These are phyloP conservation scores for Didymella sp. DNA, from an alignment of 2,329 filamentous ascomycete species.

Conservation along the genomic window DNA sequence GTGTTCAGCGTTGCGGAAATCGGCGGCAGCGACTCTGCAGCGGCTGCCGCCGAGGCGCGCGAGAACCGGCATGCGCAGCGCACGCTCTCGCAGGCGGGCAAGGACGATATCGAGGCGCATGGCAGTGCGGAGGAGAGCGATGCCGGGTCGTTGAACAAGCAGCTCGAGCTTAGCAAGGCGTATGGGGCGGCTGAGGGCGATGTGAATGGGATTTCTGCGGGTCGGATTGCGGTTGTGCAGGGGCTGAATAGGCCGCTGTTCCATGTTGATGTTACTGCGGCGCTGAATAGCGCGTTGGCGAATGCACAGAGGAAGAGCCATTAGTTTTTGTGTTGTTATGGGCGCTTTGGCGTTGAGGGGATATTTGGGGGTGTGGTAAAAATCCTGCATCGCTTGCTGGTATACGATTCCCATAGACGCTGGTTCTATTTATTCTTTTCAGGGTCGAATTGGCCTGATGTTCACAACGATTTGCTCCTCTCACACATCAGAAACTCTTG, in stretches of 20 bases:
- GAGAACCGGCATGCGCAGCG: constrained; percentile 59
- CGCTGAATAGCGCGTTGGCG: constrained; percentile 85
- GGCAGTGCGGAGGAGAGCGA: constrained; percentile 33
- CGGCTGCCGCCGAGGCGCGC: constrained; percentile 71
- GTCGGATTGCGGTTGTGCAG: constrained; percentile 68
- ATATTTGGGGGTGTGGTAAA: constrained; percentile 4
- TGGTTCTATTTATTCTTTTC: constrained; percentile 5
- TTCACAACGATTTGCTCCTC: neutral
- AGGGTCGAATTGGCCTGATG: constrained; percentile 5
- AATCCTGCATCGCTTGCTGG: constrained; percentile 11
- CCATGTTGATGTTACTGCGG: constrained; percentile 90
- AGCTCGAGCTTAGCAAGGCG: constrained; percentile 41
- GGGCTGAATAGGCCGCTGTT: constrained; percentile 91
- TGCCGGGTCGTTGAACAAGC: constrained; percentile 42
- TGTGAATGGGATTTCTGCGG: constrained; percentile 1
- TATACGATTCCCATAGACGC: constrained; percentile 20
- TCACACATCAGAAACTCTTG: no score
- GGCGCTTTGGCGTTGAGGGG: constrained; percentile 9
- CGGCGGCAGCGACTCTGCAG: constrained; percentile 74
- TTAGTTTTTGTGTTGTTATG: constrained; percentile 17
- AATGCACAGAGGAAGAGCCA: constrained; percentile 64
- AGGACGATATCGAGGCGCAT: constrained; percentile 26
- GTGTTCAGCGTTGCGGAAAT: constrained; percentile 94
- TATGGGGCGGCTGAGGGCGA: constrained; percentile 45
- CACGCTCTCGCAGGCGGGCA: constrained; percentile 59